Percentiles rank a stretch among this genome's conserved stretches.
Evolutionary conservation across 2,329 filamentous ascomycete species (phyloP).

Genomic region (Zarea fungicola): DNA sequence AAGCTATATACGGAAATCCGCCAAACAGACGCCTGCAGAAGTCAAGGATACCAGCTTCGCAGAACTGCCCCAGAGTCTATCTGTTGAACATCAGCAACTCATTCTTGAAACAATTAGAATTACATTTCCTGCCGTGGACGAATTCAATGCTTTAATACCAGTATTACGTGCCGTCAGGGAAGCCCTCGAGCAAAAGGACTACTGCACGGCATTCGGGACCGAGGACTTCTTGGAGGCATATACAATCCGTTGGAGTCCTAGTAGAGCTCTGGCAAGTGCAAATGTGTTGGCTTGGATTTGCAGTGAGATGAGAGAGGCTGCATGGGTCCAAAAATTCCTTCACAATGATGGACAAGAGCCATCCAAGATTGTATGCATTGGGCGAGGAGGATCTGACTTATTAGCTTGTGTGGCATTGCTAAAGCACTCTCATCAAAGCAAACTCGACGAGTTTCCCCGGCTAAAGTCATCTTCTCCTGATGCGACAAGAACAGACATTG

Average conservation of each 20-base stretch:
- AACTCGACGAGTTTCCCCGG: conserved; percentile 3
- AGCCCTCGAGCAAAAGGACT: conserved; percentile 14
- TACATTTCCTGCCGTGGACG: conserved; percentile 17
- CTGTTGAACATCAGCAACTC: conserved; percentile 15
- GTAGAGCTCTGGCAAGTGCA: conserved; percentile 15
- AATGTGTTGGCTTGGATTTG: conserved; percentile 17
- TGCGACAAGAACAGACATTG: neutral
- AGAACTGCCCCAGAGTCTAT: conserved; percentile 14
- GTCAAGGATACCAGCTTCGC: conserved; percentile 10
- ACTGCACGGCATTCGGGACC: conserved; percentile 15
- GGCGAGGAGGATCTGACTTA: conserved; percentile 17
- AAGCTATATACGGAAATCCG: conserved; percentile 10
- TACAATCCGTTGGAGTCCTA: conserved; percentile 19
- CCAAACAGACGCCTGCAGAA: conserved; percentile 11
- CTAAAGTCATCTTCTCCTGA: conserved; percentile 8
- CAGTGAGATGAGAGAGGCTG: conserved; percentile 13
- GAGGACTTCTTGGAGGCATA: conserved; percentile 17
- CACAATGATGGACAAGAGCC: conserved; percentile 3
- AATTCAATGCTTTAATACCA: conserved; percentile 16
- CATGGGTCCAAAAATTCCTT: conserved; percentile 14
- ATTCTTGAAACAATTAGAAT: conserved; percentile 16
- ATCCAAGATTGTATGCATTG: conserved; percentile 16
- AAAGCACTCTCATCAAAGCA: conserved; percentile 11
- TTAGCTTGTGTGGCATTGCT: conserved; percentile 14
- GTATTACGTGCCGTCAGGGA: conserved; percentile 15